A percentile compares a stretch with the other conserved stretches of the same genome.
These are phyloP conservation scores for Podila clonocystis DNA, from an alignment of 192 early-diverging fungal species.

Conservation along the genomic window DNA sequence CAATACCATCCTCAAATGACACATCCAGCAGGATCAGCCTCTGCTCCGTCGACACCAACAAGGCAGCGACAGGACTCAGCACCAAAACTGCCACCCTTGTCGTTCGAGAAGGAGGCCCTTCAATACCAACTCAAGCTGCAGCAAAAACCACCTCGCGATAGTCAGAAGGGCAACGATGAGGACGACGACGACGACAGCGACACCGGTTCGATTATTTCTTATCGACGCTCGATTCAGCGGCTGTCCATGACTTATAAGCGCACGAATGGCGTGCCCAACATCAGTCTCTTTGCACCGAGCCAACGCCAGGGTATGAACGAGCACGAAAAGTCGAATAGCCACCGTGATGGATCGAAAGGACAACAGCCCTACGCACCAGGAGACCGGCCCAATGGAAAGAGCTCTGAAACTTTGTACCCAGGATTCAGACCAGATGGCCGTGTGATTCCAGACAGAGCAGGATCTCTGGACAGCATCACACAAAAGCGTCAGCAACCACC, in stretches of 20 bases:
- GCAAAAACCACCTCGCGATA: conserved; percentile 31
- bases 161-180: conserved; percentile 9
- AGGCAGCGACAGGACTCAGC: conserved; percentile 1
- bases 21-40: not conserved
- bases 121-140: conserved; percentile 33
- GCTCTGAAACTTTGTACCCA: no score
- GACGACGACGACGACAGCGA: conserved; percentile 40
- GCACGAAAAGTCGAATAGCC: no score
- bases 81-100: conserved; percentile 21
- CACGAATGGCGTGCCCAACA: conserved; percentile 33
- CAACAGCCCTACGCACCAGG: no score
- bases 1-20: not conserved
- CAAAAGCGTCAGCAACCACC: no score
- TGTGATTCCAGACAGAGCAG: no score
- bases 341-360: no score
- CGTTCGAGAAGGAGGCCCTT: conserved; percentile 19
- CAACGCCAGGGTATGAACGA: conserved; percentile 7
- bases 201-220: conserved; percentile 31
- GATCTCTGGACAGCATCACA: no score
- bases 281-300: conserved; percentile 22
- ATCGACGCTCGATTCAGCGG: conserved; percentile 37
- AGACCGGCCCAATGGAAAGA: no score
- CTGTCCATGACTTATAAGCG: conserved; percentile 42
- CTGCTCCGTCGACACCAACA: not conserved
- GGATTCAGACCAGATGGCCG: no score